Evolutionary conservation across 225 moss, liverwort and hornwort genomes (phyloP).

Genomic region (Pseudisothecium myosuroides): DNA sequence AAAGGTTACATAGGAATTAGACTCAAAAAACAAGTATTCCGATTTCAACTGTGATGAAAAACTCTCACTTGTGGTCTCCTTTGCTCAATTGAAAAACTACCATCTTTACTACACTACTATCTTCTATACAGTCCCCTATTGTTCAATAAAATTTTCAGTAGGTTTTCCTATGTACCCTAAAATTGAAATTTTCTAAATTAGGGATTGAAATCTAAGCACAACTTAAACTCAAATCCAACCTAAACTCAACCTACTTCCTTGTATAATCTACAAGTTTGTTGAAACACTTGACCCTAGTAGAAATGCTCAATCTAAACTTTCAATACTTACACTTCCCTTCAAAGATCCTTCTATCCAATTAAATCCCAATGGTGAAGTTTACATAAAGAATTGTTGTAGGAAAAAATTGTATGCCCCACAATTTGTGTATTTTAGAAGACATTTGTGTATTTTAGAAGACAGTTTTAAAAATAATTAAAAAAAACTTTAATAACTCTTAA

Average conservation of each 20-base stretch:
- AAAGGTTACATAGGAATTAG: too few relatives aligned
- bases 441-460: too few relatives aligned
- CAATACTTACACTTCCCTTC: not conserved
- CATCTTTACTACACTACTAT: not conserved
- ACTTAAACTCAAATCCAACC: not conserved
- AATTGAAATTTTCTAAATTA: too few relatives aligned
- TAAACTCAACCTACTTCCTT: not conserved
- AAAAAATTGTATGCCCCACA: too few relatives aligned
- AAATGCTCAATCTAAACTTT: not conserved
- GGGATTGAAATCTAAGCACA: not conserved
- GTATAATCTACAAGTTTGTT: not conserved
- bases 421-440: too few relatives aligned
- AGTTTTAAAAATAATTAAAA: too few relatives aligned
- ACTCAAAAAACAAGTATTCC: too few relatives aligned
- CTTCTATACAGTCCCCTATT: not conserved
- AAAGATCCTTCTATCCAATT: accelerated
- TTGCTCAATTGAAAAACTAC: not conserved
- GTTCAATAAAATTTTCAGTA: not conserved
- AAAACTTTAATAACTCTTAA: too few relatives aligned
- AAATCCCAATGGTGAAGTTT: not conserved
- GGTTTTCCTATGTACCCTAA: not conserved
- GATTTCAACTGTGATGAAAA: not conserved
- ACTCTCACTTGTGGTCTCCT: not conserved
- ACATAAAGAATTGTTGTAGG: not conserved
- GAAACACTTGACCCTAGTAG: not conserved